These are phyloP conservation scores for Paramecium sonneborni DNA, from an alignment of 73 alveolate genomes.

Conservation along the genomic window DNA sequence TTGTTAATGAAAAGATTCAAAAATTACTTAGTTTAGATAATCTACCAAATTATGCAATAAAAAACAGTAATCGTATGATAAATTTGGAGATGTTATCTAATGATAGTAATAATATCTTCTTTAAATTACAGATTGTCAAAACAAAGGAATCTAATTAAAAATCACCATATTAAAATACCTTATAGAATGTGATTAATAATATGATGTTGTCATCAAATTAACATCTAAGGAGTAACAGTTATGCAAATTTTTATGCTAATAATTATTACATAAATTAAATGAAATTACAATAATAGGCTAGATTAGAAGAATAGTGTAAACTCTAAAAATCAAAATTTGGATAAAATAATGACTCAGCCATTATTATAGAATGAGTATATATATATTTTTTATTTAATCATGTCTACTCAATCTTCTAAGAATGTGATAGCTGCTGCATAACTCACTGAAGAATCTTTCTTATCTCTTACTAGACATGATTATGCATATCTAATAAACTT, in stretches of 20 bases:
- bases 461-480: conserved; percentile 66
- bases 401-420: conserved; percentile 24
- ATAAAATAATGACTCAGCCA: conserved; percentile 23
- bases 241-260: background rate
- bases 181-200: background rate
- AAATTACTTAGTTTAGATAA: background rate
- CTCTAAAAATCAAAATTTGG: background rate
- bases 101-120: background rate
- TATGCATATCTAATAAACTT: conserved; percentile 64
- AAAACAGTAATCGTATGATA: conserved; percentile 14
- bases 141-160: conserved; percentile 85
- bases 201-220: conserved; percentile 13
- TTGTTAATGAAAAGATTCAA: background rate
- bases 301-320: background rate
- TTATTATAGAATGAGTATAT: background rate
- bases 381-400: background rate
- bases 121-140: conserved; percentile 67
- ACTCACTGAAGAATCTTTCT: conserved; percentile 64
- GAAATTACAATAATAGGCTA: background rate
- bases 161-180: conserved; percentile 75
- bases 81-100: background rate
- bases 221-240: background rate
- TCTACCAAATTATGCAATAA: background rate
- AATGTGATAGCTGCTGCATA: conserved; percentile 61
- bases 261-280: background rate